Evolutionary conservation across 768 basidiomycete genomes (phyloP).

Genomic region (Russula lepida): DNA sequence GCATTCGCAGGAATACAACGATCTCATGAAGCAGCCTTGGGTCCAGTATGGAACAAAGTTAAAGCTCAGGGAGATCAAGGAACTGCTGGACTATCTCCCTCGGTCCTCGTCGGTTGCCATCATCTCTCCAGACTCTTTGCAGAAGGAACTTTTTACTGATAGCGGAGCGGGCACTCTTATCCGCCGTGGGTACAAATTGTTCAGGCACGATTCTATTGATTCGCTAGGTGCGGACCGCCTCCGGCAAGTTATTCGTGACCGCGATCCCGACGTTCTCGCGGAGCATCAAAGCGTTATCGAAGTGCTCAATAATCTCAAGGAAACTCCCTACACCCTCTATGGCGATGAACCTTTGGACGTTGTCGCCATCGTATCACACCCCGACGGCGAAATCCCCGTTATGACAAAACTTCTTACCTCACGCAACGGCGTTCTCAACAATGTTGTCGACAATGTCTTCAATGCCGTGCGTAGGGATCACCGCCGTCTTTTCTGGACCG

Average conservation of each 20-base stretch:
- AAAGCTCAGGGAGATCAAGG: slow-evolving; percentile 98
- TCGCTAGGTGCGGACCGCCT: slow-evolving; percentile 88
- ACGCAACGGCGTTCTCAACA: slow-evolving; percentile 84
- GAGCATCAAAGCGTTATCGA: slow-evolving; percentile 83
- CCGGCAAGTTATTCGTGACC: slow-evolving; percentile 90
- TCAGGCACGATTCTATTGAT: slow-evolving; percentile 78
- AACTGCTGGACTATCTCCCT: slow-evolving; percentile 94
- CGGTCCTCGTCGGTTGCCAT: slow-evolving; percentile 98
- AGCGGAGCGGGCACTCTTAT: slow-evolving; percentile 97
- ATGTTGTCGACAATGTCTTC: slow-evolving; percentile 95
- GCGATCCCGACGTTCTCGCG: slow-evolving; percentile 83
- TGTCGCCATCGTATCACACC: slow-evolving; percentile 88
- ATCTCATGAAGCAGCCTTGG: slow-evolving; percentile 96
- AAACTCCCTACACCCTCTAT: slow-evolving; percentile 85
- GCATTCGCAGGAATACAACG: slow-evolving; percentile 79
- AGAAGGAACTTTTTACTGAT: slow-evolving; percentile 98
- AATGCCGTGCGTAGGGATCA: slow-evolving; percentile 94
- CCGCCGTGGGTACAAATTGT: slow-evolving; percentile 95
- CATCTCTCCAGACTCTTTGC: slow-evolving; percentile 85
- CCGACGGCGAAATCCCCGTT: slow-evolving; percentile 79
- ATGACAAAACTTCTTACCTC: slow-evolving; percentile 90
- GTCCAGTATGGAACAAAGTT: slow-evolving; percentile 99
- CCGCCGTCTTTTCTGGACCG: slow-evolving; percentile 94
- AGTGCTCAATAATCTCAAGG: slow-evolving; percentile 72
- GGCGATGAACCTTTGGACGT: slow-evolving; percentile 98